These are phyloP conservation scores for Linum usitatissimum DNA, from an alignment of 345 rosid genomes.

Conservation along the genomic window DNA sequence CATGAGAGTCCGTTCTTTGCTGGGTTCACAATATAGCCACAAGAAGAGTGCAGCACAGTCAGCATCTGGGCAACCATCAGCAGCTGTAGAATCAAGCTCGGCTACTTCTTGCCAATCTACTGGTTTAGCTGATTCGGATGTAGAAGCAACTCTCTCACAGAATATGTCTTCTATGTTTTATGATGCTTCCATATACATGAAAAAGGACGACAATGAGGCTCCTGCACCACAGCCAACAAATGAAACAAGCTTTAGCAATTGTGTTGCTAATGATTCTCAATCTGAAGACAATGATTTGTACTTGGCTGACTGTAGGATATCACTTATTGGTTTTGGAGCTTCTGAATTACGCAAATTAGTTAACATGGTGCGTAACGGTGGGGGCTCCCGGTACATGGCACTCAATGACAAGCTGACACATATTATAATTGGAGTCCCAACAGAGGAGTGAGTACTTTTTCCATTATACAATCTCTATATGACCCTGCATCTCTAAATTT, in stretches of 20 bases:
- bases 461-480: slow-evolving; percentile 1
- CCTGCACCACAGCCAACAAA: slow-evolving; percentile 23
- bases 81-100: slow-evolving; percentile 33
- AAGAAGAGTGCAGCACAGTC: slow-evolving; percentile 31
- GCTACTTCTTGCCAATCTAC: slow-evolving; percentile 30
- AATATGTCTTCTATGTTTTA: slow-evolving; percentile 38
- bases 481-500: slow-evolving; percentile 8
- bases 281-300: slow-evolving; percentile 73
- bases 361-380: slow-evolving; percentile 66
- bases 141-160: slow-evolving; percentile 73
- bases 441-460: slow-evolving; percentile 61
- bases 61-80: slow-evolving; percentile 23
- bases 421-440: slow-evolving; percentile 70
- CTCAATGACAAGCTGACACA: slow-evolving; percentile 72
- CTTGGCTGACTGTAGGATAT: slow-evolving; percentile 76
- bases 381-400: slow-evolving; percentile 65
- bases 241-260: slow-evolving; percentile 38
- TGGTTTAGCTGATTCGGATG: slow-evolving; percentile 45
- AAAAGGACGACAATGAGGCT: slow-evolving; percentile 32
- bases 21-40: slow-evolving; percentile 37
- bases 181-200: slow-evolving; percentile 31
- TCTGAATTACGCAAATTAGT: slow-evolving; percentile 70
- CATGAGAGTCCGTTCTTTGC: slow-evolving; percentile 28
- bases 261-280: slow-evolving; percentile 70
- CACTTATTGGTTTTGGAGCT: slow-evolving; percentile 77